Conservation (phyloP, 306 rosid genomes). For the Lupinus albus region DNA sequence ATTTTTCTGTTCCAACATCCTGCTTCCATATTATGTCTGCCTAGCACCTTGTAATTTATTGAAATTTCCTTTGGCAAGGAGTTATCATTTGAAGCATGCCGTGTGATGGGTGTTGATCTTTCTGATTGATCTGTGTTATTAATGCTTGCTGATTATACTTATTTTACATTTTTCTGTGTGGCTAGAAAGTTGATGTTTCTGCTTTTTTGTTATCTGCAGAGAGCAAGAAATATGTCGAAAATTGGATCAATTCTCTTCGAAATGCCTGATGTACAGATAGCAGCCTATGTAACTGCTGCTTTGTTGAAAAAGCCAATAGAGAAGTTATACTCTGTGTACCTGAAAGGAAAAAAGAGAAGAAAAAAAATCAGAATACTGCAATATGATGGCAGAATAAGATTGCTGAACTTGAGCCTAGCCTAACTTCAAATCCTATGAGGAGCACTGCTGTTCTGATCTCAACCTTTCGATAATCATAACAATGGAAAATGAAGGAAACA, state of each 20-base stretch:
- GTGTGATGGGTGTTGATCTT: conserved; percentile 4
- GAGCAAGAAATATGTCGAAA: conserved; percentile 60
- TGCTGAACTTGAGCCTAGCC: conserved; percentile 4
- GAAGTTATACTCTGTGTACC: background rate
- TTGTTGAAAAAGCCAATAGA: conserved; percentile 18
- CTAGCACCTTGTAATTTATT: background rate
- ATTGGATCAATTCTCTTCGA: conserved; percentile 67
- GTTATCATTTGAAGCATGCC: background rate
- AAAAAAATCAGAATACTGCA: background rate
- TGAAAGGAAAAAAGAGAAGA: background rate
- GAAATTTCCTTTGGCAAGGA: background rate
- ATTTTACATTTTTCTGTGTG: background rate
- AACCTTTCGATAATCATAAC: background rate
- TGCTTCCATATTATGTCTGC: background rate
- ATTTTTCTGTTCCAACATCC: background rate
- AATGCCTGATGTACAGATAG: conserved; percentile 47
- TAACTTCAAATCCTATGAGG: conserved; percentile 13
- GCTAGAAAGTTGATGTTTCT: conserved; percentile 7
- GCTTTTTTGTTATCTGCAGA: conserved; percentile 54
- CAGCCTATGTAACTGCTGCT: conserved; percentile 12
- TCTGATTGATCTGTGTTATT: background rate
- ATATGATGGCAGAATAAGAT: conserved; percentile 16
- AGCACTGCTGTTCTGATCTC: background rate
- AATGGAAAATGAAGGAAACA: background rate
- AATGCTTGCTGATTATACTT: background rate